These are phyloP conservation scores for Ganoderma resinaceum DNA, from an alignment of 1,284 basidiomycete genomes.

Conservation along the genomic window DNA sequence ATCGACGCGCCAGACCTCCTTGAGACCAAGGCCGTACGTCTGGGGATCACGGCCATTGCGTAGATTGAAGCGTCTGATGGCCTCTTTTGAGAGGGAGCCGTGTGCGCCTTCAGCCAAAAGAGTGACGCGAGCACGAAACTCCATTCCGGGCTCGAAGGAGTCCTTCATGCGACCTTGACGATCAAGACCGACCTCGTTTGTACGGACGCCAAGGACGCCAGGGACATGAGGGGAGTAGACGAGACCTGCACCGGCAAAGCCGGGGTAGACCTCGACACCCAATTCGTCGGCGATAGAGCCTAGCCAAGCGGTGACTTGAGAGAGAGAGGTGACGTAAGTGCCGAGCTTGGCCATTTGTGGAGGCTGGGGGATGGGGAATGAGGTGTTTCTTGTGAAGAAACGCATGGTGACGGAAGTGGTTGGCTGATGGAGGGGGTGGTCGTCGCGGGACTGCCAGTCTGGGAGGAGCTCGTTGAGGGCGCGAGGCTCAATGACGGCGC, in stretches of 20 bases:
- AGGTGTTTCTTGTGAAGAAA: slow-evolving; percentile 76
- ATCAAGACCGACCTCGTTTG: slow-evolving; percentile 96
- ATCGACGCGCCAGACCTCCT: slow-evolving; percentile 97
- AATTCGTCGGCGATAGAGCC: slow-evolving; percentile 88
- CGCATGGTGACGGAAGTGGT: slow-evolving; percentile 89
- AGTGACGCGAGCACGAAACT: slow-evolving; percentile 93
- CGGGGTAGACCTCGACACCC: slow-evolving; percentile 97
- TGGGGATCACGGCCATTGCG: slow-evolving; percentile 87
- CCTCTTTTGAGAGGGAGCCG: slow-evolving; percentile 88
- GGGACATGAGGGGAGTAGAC: slow-evolving; percentile 77
- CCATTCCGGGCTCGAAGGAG: slow-evolving; percentile 96
- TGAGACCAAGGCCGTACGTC: slow-evolving; percentile 96
- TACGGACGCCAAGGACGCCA: slow-evolving; percentile 84
- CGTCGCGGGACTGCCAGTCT: slow-evolving; percentile 72
- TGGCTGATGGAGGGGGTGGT: slow-evolving; percentile 78
- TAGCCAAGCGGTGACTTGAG: slow-evolving; percentile 90
- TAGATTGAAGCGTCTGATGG: slow-evolving; percentile 82
- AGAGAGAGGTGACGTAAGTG: slow-evolving; percentile 95
- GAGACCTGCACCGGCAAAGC: slow-evolving; percentile 91
- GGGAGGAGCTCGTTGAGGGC: slow-evolving; percentile 94
- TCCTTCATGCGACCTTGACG: slow-evolving; percentile 84
- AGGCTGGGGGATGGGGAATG: slow-evolving; percentile 93
- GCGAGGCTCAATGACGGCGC: slow-evolving; percentile 93
- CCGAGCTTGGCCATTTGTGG: slow-evolving; percentile 97
- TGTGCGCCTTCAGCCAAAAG: slow-evolving; percentile 98